Conservation (phyloP, 208 protist species). For the Leishmania lainsoni region DNA sequence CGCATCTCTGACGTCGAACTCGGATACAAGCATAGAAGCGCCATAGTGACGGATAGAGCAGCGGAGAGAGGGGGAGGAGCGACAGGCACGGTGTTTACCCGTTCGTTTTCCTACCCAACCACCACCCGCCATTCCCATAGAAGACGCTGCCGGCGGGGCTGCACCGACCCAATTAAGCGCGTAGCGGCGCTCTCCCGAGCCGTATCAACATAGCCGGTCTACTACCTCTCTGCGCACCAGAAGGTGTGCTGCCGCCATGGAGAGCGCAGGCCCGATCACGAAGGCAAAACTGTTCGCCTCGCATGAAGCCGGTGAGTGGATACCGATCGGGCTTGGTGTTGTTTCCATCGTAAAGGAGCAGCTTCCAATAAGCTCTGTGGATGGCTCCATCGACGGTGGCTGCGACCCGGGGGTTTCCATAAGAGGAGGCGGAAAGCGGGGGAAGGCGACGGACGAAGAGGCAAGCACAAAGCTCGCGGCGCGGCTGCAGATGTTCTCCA, state of each 20-base stretch:
- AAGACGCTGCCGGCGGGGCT: not conserved
- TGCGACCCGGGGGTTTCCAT: not conserved
- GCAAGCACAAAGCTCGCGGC: constrained; percentile 7
- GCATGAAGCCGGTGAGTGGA: constrained; percentile 49
- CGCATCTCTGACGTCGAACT: not conserved
- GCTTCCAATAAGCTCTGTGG: constrained; percentile 7
- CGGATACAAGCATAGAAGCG: not conserved
- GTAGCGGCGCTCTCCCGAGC: not conserved
- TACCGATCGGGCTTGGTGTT: constrained; percentile 68
- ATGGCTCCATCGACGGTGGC: not conserved
- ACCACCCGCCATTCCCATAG: not conserved
- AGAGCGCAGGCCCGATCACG: constrained; percentile 44
- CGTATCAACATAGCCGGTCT: not conserved
- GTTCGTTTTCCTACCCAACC: not conserved
- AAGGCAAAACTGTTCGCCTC: constrained; percentile 81
- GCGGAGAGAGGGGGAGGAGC: not conserved
- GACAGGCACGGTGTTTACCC: not conserved
- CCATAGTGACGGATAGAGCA: not conserved
- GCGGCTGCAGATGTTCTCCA: constrained; percentile 51
- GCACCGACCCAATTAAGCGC: not conserved
- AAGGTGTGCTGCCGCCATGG: not conserved
- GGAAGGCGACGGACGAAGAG: constrained; percentile 26
- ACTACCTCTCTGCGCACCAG: not conserved
- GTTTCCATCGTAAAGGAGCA: constrained; percentile 39
- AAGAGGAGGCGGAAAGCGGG: constrained; percentile 19